These are phyloP conservation scores for Cairneyella variabilis DNA, from an alignment of 495 filamentous ascomycete species.

Conservation along the genomic window DNA sequence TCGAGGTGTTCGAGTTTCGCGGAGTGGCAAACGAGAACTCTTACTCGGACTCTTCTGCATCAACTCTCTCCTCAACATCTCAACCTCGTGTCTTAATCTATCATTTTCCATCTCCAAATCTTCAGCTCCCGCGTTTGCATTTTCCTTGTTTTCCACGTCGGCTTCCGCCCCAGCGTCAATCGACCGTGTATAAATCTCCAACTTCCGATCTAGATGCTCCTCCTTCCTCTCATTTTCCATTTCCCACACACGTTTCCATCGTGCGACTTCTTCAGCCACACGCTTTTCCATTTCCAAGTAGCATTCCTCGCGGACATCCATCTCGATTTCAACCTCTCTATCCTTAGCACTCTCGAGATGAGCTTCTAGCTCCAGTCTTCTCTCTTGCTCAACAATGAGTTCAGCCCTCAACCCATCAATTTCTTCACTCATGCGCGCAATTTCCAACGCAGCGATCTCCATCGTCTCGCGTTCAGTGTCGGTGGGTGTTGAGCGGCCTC, in stretches of 20 bases:
- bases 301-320: conserved; percentile 86
- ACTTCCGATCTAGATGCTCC: conserved; percentile 84
- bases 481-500: conserved; percentile 45
- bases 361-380: conserved; percentile 55
- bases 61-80: conserved; percentile 45
- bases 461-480: conserved; percentile 61
- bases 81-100: conserved; percentile 47
- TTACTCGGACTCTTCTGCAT: conserved; percentile 22
- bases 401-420: conserved; percentile 69
- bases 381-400: conserved; percentile 48
- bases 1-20: too few species aligned
- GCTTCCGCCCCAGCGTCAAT: conserved; percentile 43
- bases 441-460: conserved; percentile 69
- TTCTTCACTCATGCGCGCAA: conserved; percentile 68
- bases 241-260: conserved; percentile 72
- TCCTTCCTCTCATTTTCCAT: conserved; percentile 70
- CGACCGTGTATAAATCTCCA: conserved; percentile 75
- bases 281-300: conserved; percentile 78
- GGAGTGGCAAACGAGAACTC: conserved; percentile 4
- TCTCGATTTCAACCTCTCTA: conserved; percentile 67
- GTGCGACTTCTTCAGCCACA: conserved; percentile 65
- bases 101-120: conserved; percentile 62
- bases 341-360: conserved; percentile 59
- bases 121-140: conserved; percentile 34
- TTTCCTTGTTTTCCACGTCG: conserved; percentile 47